These are phyloP conservation scores for Corchorus capsularis DNA, from an alignment of 345 rosid species.

Conservation along the genomic window DNA sequence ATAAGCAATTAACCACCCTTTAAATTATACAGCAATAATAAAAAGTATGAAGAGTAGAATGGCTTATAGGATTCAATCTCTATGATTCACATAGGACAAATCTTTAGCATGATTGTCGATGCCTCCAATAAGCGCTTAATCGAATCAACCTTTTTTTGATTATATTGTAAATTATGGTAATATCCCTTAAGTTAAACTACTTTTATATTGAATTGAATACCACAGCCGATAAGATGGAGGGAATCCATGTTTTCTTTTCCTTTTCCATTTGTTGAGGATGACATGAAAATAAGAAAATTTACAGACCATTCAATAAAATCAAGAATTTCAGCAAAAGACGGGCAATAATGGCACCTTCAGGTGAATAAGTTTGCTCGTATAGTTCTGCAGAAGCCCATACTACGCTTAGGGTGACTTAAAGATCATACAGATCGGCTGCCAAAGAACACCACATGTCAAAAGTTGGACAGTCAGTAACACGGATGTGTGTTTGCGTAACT, in stretches of 20 bases:
- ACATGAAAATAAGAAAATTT: constrained; percentile 7
- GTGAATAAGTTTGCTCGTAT: not conserved
- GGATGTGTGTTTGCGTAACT: not conserved
- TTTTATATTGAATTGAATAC: not conserved
- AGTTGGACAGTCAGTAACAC: not conserved
- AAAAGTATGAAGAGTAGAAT: not conserved
- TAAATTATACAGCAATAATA: not conserved
- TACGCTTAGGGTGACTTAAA: not conserved
- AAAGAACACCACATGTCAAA: not conserved
- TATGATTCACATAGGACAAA: not conserved
- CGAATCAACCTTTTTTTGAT: not conserved
- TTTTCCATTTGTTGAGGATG: not conserved
- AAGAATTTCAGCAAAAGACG: not conserved
- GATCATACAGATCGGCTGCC: constrained; percentile 3
- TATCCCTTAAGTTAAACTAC: not conserved
- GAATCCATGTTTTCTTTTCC: not conserved
- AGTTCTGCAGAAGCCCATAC: not conserved
- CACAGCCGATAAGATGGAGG: not conserved
- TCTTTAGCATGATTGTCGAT: not conserved
- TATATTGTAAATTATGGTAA: not conserved
- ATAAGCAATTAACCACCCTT: not conserved
- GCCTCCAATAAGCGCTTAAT: not conserved
- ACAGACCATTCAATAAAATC: not conserved
- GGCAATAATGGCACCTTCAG: constrained; percentile 9
- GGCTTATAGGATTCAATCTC: not conserved